A percentile compares a stretch with the other conserved stretches of the same genome.
Evolutionary conservation across 768 basidiomycete species (phyloP).

Genomic region (Hygrocybe coccinea): DNA sequence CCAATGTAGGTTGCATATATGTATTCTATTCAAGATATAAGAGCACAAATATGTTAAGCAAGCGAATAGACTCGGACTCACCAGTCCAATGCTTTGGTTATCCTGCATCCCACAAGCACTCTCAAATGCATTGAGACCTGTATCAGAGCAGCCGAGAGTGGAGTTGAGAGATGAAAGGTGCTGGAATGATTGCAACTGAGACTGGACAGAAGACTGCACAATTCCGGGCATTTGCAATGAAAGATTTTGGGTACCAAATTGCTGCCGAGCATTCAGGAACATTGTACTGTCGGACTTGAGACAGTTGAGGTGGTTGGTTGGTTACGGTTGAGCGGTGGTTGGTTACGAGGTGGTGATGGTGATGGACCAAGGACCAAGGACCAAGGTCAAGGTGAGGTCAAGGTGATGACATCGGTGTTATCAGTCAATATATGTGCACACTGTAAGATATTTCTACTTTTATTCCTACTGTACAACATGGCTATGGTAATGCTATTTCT

Average conservation of each 20-base stretch:
- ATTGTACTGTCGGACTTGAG: not conserved
- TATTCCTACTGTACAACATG: not conserved
- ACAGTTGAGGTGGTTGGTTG: too few relatives aligned
- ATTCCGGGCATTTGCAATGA: not conserved
- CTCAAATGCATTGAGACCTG: not conserved
- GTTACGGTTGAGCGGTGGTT: too few relatives aligned
- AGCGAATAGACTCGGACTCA: not conserved
- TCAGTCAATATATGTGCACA: not conserved
- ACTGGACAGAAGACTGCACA: not conserved
- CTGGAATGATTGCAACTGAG: not conserved
- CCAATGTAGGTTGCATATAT: not conserved
- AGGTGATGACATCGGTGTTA: not conserved
- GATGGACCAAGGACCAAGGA: not conserved
- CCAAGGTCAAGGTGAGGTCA: not conserved
- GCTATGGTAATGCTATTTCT: not conserved
- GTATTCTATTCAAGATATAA: not conserved
- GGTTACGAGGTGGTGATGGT: not conserved
- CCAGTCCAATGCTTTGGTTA: not conserved
- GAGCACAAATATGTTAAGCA: not conserved
- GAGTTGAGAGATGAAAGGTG: not conserved
- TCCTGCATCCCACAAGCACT: not conserved
- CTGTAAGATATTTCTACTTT: not conserved
- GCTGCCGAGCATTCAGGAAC: not conserved
- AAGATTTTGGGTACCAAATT: not conserved
- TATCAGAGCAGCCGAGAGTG: not conserved